These are phyloP conservation scores for Penicillium coprophilum DNA, from an alignment of 495 filamentous ascomycete species.

Conservation along the genomic window DNA sequence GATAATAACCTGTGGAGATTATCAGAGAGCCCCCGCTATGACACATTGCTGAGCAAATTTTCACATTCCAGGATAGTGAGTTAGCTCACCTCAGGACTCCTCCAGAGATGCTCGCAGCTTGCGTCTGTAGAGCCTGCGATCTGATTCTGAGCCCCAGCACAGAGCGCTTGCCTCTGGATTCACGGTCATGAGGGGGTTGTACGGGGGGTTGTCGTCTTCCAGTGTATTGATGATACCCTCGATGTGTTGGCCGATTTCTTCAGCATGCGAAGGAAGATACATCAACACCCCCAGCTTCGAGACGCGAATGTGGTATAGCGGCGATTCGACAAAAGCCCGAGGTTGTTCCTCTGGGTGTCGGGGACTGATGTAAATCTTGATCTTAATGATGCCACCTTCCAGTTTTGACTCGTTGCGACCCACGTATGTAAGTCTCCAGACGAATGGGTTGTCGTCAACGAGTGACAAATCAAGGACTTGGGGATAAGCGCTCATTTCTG, in stretches of 20 bases:
- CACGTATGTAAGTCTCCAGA: conserved; percentile 73
- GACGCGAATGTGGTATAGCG: conserved; percentile 87
- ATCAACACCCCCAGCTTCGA: conserved; percentile 75
- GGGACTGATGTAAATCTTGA: conserved; percentile 80
- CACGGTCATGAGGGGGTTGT: conserved; percentile 87
- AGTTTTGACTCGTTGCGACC: conserved; percentile 90
- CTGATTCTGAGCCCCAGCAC: conserved; percentile 79
- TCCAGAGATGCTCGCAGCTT: conserved; percentile 55
- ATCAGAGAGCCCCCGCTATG: conserved; percentile 40
- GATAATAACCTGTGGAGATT: not conserved
- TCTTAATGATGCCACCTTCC: conserved; percentile 85
- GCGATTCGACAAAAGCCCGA: conserved; percentile 74
- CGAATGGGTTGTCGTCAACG: conserved; percentile 56
- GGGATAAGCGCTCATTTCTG: conserved; percentile 66
- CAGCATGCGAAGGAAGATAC: conserved; percentile 70
- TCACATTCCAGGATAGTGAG: not conserved
- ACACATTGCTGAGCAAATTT: not conserved
- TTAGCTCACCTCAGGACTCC: not conserved
- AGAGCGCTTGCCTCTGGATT: conserved; percentile 83
- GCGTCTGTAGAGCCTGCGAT: conserved; percentile 80
- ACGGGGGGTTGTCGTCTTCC: conserved; percentile 83
- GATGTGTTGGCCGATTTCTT: conserved; percentile 82
- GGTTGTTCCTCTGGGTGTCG: conserved; percentile 91
- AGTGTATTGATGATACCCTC: conserved; percentile 79
- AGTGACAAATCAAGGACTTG: conserved; percentile 71